Percentiles rank a stretch among this genome's conserved stretches.
Conservation (phyloP, 306 rosid species). For the Sicyos baderoa region DNA sequence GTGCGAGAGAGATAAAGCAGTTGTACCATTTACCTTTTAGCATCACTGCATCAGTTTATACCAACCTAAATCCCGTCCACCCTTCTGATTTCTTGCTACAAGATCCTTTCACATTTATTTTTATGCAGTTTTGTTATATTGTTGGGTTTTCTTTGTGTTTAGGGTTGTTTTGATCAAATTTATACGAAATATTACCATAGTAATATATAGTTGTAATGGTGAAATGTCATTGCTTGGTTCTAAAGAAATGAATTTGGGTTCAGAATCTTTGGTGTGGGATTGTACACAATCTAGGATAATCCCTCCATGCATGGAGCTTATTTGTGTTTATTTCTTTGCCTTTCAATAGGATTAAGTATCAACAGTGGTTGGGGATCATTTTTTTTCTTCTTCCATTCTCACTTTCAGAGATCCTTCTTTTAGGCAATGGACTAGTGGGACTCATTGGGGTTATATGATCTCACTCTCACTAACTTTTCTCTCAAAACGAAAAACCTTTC, state of each 20-base stretch:
- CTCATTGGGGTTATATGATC: not conserved
- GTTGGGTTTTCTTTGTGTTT: not conserved
- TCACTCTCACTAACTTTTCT: constrained; percentile 7
- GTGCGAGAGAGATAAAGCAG: not conserved
- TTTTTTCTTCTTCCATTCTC: not conserved
- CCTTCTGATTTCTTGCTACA: not conserved
- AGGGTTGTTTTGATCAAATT: not conserved
- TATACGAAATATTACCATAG: not conserved
- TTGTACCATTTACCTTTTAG: not conserved
- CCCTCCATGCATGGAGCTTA: not conserved
- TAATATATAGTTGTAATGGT: not conserved
- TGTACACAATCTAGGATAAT: not conserved
- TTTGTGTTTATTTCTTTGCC: not conserved
- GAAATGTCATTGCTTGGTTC: not conserved
- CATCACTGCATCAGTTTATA: not conserved
- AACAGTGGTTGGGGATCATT: not conserved
- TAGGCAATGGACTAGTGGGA: not conserved
- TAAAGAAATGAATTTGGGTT: not conserved
- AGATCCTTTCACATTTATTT: not conserved
- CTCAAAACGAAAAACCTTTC: not conserved
- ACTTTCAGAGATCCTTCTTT: constrained; percentile 1
- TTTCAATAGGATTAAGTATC: not conserved
- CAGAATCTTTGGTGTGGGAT: not conserved
- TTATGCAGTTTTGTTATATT: not conserved
- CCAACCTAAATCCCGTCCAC: not conserved